Evolutionary conservation across 2,329 filamentous ascomycete species (phyloP), one percentile per base, ranked within the genome.

Genomic region (Microdochium trichocladiopsis): DNA sequence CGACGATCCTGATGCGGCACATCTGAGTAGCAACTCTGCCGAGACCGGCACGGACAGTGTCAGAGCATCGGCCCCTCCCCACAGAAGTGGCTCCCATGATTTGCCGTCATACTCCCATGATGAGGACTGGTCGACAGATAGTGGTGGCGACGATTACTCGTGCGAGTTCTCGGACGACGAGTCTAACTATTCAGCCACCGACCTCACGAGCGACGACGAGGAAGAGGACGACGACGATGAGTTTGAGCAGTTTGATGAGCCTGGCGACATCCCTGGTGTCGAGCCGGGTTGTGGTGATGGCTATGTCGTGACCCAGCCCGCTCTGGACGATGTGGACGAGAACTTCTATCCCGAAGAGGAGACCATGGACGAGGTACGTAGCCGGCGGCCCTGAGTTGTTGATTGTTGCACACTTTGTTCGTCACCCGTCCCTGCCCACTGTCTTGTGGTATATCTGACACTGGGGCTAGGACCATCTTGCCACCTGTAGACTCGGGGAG

Each of bases 271-370:
- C 37, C 83, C 85, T 4, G 91, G 90, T 1, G 78, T 95, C 23
- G 80, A 86, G 25, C 83, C 85, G 0, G 88, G 86, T 11, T 86
- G 87, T 56, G 87, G 88, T 33, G 84, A 88, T 21, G 86, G 84
- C 14, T 87, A 95, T 56, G 79, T 89, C 50, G 84, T 97, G 52
- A 97, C 92, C 0, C 93, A 97, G 61, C 93, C 93, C 2, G 93
- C 92, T 0, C 81, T 96, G 37, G 91, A 96, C 60, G 90, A 95
- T 57, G 86, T 95, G 0, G 83, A 87, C 25, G 84, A 88, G 2
- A 87, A 86, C 48, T 95, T 96, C 63, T 95, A 92, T 59, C 88
- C 90, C 0, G 82, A 76, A n/a, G 69, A 75, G 8, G 87, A 83
- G 43, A 83, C 78, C 0, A 79, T 88, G 61, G 85, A 92, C 60